A percentile compares a stretch with the other conserved stretches of the same genome.
These are phyloP conservation scores for Leptomonas seymouri DNA, from an alignment of 208 protist species.

Conservation along the genomic window DNA sequence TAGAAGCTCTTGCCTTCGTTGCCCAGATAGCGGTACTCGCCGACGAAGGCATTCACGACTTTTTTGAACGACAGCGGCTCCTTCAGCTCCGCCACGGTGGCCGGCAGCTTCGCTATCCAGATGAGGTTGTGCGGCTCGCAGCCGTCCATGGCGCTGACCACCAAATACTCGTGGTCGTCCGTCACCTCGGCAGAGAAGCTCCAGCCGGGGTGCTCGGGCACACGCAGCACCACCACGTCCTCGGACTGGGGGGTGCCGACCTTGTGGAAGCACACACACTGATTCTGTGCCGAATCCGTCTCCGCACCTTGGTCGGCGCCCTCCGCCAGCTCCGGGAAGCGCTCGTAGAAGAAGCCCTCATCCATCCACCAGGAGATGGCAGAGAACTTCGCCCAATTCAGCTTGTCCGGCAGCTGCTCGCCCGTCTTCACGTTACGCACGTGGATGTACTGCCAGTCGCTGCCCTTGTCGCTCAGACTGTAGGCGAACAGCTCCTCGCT, in stretches of 20 bases:
- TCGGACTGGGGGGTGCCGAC: conserved; percentile 77
- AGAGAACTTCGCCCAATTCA: conserved; percentile 93
- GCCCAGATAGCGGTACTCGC: conserved; percentile 87
- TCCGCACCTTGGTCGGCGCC: conserved; percentile 85
- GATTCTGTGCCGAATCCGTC: conserved; percentile 77
- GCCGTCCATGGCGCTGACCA: conserved; percentile 67
- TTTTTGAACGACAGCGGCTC: conserved; percentile 63
- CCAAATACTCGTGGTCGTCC: conserved; percentile 81
- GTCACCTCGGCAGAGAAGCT: conserved; percentile 65
- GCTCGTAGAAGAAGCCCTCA: conserved; percentile 94
- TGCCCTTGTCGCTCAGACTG: conserved; percentile 85
- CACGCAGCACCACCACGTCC: conserved; percentile 71
- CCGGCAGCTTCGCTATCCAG: conserved; percentile 72
- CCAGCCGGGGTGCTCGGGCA: conserved; percentile 84
- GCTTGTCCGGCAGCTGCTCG: conserved; percentile 65
- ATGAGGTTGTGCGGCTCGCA: conserved; percentile 87
- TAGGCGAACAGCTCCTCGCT: conserved; percentile 87
- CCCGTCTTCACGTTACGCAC: conserved; percentile 60
- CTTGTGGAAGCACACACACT: conserved; percentile 90
- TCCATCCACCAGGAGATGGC: conserved; percentile 82
- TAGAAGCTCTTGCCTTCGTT: conserved; percentile 88
- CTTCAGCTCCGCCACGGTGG: conserved; percentile 35
- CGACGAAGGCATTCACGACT: conserved; percentile 86
- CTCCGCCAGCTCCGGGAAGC: conserved; percentile 73
- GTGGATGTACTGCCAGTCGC: conserved; percentile 90